Evolutionary conservation across 2,329 filamentous ascomycete genomes (phyloP).

Genomic region (Fusarium equiseti): DNA sequence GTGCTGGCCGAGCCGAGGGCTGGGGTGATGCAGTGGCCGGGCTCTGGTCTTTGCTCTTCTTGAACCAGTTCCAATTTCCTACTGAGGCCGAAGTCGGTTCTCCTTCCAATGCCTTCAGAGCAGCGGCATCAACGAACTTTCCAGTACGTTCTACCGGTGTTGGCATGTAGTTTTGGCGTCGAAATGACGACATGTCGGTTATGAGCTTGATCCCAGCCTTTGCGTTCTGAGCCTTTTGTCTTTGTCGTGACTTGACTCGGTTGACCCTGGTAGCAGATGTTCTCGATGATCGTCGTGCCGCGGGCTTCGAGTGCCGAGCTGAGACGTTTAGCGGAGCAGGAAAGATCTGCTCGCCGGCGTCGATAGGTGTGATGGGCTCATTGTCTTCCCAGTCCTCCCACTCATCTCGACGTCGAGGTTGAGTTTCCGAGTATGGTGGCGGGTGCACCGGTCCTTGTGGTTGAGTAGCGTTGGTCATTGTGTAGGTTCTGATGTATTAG

Average conservation of each 20-base stretch:
- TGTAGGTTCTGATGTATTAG: conserved; percentile 22
- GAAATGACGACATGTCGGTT: conserved; percentile 73
- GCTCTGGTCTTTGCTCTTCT: conserved; percentile 53
- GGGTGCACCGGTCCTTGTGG: conserved; percentile 29
- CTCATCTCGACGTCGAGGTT: conserved; percentile 53
- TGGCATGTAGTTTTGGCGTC: conserved; percentile 56
- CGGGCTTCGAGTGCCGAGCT: conserved; percentile 26
- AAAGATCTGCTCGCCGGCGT: conserved; percentile 54
- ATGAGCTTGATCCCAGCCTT: conserved; percentile 75
- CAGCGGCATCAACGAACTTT: conserved; percentile 70
- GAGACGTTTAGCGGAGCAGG: conserved; percentile 36
- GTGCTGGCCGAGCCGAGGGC: conserved; percentile 38
- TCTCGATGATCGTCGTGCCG: conserved; percentile 49
- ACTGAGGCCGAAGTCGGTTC: conserved; percentile 65
- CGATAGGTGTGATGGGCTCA: conserved; percentile 56
- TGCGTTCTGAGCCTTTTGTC: conserved; percentile 71
- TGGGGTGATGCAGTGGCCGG: conserved; percentile 47
- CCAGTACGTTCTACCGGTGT: conserved; percentile 49
- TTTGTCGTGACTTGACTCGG: conserved; percentile 68
- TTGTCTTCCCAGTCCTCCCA: conserved; percentile 69
- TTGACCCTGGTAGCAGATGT: conserved; percentile 57
- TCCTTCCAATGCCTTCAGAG: conserved; percentile 70
- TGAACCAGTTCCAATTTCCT: conserved; percentile 70
- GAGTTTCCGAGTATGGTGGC: conserved; percentile 33
- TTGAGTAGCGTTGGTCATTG: conserved; percentile 32